A percentile compares a stretch with the other conserved stretches of the same genome.
phyloP scores from a whole-genome alignment of 768 basidiomycete species.

The Suillus hirtellus region DNA sequence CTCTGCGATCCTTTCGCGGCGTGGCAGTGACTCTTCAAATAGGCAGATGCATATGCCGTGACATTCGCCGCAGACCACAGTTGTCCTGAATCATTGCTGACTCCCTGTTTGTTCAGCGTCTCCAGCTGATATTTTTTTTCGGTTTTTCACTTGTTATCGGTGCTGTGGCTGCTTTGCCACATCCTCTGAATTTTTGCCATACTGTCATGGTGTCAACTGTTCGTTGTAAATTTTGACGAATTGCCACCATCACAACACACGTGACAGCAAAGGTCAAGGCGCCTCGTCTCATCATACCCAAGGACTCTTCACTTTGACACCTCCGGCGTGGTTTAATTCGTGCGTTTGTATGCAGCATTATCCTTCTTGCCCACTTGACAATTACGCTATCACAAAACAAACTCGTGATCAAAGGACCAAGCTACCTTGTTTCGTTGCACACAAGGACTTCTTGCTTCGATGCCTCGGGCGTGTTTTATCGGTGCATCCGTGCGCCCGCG shows the following conservation, averaged over 20 bases:
- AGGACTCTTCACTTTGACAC: conserved; percentile 3
- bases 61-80: conserved; percentile 6
- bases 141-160: conserved; percentile 3
- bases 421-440: not conserved
- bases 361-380: not conserved
- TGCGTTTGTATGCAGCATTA: conserved; percentile 9
- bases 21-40: not conserved
- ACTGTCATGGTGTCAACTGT: not conserved
- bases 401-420: conserved; percentile 7
- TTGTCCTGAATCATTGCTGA: not conserved
- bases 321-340: conserved; percentile 5
- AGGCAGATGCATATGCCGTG: conserved; percentile 12
- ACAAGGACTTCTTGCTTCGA: conserved; percentile 1
- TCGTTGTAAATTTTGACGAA: not conserved
- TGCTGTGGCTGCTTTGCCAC: not conserved
- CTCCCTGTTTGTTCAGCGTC: not conserved
- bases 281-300: conserved; percentile 1
- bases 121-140: not conserved
- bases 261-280: not conserved
- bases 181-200: not conserved
- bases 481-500: conserved; percentile 1
- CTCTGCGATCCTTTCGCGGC: conserved; percentile 14
- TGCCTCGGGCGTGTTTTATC: conserved; percentile 4
- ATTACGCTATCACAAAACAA: not conserved
- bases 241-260: not conserved